These are phyloP conservation scores for Rosa lucieae DNA, from an alignment of 306 rosid species.

Conservation along the genomic window DNA sequence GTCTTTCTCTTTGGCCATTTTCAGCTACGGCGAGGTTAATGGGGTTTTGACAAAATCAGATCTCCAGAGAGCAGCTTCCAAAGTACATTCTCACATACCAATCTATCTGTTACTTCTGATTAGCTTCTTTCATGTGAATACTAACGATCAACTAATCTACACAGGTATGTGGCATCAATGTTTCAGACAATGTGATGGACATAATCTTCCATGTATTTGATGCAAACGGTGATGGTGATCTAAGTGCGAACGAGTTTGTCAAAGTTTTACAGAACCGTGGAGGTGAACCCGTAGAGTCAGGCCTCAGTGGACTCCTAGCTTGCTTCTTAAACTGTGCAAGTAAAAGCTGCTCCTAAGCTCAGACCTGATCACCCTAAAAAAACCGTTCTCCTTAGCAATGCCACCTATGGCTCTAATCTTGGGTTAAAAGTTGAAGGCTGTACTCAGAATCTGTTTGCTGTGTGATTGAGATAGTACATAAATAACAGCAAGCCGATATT, in stretches of 20 bases:
- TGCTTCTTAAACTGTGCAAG: slow-evolving; percentile 56
- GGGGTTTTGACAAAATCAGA: slow-evolving; percentile 61
- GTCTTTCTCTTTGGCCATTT: slow-evolving; percentile 67
- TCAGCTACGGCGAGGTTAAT: slow-evolving; percentile 74
- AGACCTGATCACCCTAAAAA: not conserved
- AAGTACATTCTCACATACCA: slow-evolving; percentile 33
- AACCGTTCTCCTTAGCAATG: not conserved
- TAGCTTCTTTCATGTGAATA: not conserved
- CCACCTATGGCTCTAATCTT: not conserved
- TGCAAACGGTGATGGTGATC: slow-evolving; percentile 56
- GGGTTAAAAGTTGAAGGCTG: not conserved
- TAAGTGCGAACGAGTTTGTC: slow-evolving; percentile 65
- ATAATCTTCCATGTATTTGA: slow-evolving; percentile 75
- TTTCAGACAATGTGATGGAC: slow-evolving; percentile 57
- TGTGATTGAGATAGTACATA: not conserved
- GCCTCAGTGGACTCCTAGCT: slow-evolving; percentile 43
- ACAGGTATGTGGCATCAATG: slow-evolving; percentile 64
- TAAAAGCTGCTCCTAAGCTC: slow-evolving; percentile 28
- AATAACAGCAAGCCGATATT: not conserved
- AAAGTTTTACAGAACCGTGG: slow-evolving; percentile 60
- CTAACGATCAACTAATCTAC: slow-evolving; percentile 8
- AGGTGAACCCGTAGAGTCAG: slow-evolving; percentile 17
- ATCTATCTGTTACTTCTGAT: not conserved
- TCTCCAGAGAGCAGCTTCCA: slow-evolving; percentile 83
- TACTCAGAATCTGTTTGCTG: not conserved